Base-by-base conservation (phyloP, 2,329 filamentous ascomycete genomes). In the Alternaria hordeiaustralica region DNA sequence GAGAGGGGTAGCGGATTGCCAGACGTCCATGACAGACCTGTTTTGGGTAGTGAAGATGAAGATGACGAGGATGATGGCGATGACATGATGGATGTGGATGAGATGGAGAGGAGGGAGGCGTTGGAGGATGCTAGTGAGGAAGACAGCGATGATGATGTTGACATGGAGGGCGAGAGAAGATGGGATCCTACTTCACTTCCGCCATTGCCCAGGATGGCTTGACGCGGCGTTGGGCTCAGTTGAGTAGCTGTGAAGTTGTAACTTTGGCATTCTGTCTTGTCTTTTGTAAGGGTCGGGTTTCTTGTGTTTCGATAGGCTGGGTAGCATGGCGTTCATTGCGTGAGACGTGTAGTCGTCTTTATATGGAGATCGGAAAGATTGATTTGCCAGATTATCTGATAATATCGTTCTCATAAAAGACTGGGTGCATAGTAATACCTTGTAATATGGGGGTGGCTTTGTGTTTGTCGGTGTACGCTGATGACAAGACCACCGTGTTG, bases 181-280 rank as follows among this genome's bases (percentile, higher is more conserved):
- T 69, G 65, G 59, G 67, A 69, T 30, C 28, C 60, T 69, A 69
- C 51, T 69, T 74, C 21, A 69, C 71, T 55, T 69, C 76, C 62
- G 13, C 56, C 66, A 41, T 66, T 66, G 54, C 30, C 61, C 71
- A 73, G 50, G 61, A 68, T 60, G 66, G 55, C 30, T 28, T 60
- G 25, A 30, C 44, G 15, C 36, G 36, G 36, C 11, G 36, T 41
- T 41, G 15, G 36, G 36, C 36, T 41, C 15, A 41, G 36, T 41
- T 41, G 36, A 41, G 43, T 45, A 21, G 43, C 20, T 47, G 45
- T 13, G 45, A 21, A 15, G 45, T n/a, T 15, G 21, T 23, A 2
- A 47, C 13, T 15, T 20, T n/a, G 21, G 45, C 21, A 15, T 47
- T 25, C 15, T 47, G 12, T 51, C 6, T 51, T 49, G 23, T 49